Base-by-base conservation (phyloP, 2,329 filamentous ascomycete genomes). In the Cladophialophora exuberans region DNA sequence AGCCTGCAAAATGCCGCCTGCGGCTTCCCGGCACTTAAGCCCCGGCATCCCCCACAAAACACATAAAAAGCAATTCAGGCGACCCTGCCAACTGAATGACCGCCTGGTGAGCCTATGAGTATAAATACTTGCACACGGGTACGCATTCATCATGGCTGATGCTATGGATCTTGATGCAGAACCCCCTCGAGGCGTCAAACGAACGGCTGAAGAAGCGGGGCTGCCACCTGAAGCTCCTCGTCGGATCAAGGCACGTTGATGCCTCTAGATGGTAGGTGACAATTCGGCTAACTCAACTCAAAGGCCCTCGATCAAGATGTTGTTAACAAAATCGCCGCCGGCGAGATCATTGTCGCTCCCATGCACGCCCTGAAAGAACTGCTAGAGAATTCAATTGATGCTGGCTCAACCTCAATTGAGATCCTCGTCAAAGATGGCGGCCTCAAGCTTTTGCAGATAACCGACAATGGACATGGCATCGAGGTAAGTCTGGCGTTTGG, bases 261-360 rank as follows among this genome's bases (percentile, higher is more conserved):
- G 53, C 23, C 23, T 25, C 26, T 11, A 35, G 11, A 28, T 83
- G 83, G 64, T 69, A 65, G 60, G 70, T 71, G 31, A 59, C 53
- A 54, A 44, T 17, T 38, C 30, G 20, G 36, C 28, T 60, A 42
- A 57, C 30, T n/a, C 28, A 13, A 20, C 22, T 31, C 49, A 17
- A 60, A 96, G 86, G 88, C 93, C 11, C 82, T 99, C 22, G 89
- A 96, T 66, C 86, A 89, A 60, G 88, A 94, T 75, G 94, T 99
- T 18, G 89, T 99, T 62, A 99, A 97, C 78, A 99, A 97, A 72
- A 99, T 99, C 64, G 94, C 94, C 1, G 94, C 94, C 0, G 94
- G 94, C 17, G 94, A 99, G 72, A 99, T 99, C 66, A 99, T 99
- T 57, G 91, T 99, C 44, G 93, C 94, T 2, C 95, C 94, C 0